Evolutionary conservation across 1,284 basidiomycete genomes (phyloP), one percentile per base, ranked within the genome.

Genomic region (Tylopilus sp.): DNA sequence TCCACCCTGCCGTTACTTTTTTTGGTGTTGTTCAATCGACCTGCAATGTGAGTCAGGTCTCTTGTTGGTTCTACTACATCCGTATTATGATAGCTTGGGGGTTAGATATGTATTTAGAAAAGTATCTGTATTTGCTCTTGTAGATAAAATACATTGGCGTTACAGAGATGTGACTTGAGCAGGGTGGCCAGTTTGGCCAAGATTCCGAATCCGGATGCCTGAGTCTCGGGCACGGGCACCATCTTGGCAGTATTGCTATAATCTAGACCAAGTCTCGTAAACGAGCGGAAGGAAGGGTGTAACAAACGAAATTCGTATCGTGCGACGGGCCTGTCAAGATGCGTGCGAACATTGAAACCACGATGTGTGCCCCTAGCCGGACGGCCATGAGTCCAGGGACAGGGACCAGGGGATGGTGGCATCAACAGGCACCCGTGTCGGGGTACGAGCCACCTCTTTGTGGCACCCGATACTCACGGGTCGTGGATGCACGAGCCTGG

Each of bases 401-500:
- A 47, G 41, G 19, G 41, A 44, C 19, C 41, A 47, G n/a, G 22
- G 47, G 47, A n/a, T 3, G 9, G 47, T n/a, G n/a, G n/a, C n/a
- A n/a, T n/a, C n/a, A n/a, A 18, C 47, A 58, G 73, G 24, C 57
- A 87, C 87, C 81, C 7, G 87, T 89, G 29, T 80, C 75, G 1
- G 84, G 84, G 66, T 89, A 87, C 22, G 89, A 73, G 71, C 80
- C 38, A 87, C 86, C 74, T 90, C 88, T 67, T 84, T 87, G 87
- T 89, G 16, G 87, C 85, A 47, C 81, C 81, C 2, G 80, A 70
- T 88, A 87, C 87, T 87, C 87, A 89, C 5, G 87, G 88, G 72
- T 89, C 84, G 26, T 74, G 82, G 26, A 89, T 75, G 26, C 58
- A 90, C 2, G 84, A 84, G 18, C 87, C 87, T 75, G 41, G 87